These are phyloP conservation scores for Sugiyamaella sp. DNA, from an alignment of 1,139 yeast genomes.

Conservation along the genomic window DNA sequence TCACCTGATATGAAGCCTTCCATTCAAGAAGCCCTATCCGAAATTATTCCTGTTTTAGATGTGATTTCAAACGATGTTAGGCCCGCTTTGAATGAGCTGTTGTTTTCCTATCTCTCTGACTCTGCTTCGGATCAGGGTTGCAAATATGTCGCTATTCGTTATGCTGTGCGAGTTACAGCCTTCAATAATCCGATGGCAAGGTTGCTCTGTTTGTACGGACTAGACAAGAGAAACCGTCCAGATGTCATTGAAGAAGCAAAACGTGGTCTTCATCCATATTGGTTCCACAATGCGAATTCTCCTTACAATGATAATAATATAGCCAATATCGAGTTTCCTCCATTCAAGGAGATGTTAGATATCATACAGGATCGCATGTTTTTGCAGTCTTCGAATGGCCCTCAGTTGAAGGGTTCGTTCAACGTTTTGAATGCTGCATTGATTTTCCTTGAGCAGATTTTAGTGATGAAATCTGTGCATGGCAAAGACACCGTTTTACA, in stretches of 20 bases:
- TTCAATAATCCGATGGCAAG: conserved; percentile 74
- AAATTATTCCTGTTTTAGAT: conserved; percentile 56
- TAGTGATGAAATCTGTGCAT: conserved; percentile 65
- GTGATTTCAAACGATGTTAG: conserved; percentile 48
- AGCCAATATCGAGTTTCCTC: conserved; percentile 38
- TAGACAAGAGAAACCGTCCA: conserved; percentile 57
- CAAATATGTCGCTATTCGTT: conserved; percentile 70
- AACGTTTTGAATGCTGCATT: conserved; percentile 41
- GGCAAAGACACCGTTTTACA: conserved; percentile 59
- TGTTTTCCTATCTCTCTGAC: conserved; percentile 47
- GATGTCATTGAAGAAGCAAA: conserved; percentile 80
- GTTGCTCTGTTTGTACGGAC: conserved; percentile 66
- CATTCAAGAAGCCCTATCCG: conserved; percentile 72
- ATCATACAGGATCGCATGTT: conserved; percentile 14
- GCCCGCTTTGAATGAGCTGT: conserved; percentile 48
- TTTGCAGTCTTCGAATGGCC: conserved; percentile 11
- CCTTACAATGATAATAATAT: conserved; percentile 20
- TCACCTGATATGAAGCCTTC: conserved; percentile 62
- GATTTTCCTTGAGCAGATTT: conserved; percentile 47
- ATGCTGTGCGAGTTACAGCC: conserved; percentile 63
- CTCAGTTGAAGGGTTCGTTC: conserved; percentile 24
- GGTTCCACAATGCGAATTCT: conserved; percentile 49
- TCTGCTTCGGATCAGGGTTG: conserved; percentile 42
- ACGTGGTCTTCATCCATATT: conserved; percentile 82
- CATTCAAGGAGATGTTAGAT: conserved; percentile 33